Conservation (phyloP, 2,329 filamentous ascomycete species). For the Fusarium dlaminii region DNA sequence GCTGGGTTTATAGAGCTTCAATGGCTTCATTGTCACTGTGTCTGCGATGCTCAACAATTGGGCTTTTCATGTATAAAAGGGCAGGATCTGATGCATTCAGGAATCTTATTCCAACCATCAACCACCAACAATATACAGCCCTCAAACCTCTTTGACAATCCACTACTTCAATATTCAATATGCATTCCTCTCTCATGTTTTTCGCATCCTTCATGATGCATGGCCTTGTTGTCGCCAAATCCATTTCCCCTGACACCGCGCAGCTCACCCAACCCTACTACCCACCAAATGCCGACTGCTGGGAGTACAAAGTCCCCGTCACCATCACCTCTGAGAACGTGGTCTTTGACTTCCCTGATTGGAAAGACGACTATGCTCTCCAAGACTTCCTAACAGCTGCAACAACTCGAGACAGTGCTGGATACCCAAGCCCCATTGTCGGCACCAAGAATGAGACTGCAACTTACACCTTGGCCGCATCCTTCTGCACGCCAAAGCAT, state of each 20-base stretch:
- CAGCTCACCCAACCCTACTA: neutral
- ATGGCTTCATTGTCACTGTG: too few species aligned
- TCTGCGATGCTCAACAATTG: neutral
- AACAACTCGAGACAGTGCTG: neutral
- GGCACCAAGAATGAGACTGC: neutral
- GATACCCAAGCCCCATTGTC: neutral
- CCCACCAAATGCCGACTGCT: neutral
- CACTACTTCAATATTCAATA: neutral
- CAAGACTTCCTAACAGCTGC: neutral
- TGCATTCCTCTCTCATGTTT: neutral
- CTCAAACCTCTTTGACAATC: neutral
- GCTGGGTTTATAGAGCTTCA: too few species aligned
- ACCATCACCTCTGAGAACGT: neutral
- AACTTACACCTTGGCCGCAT: neutral
- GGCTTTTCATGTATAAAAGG: neutral
- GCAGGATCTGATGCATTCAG: neutral
- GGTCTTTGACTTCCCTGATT: neutral
- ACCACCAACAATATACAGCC: too few species aligned
- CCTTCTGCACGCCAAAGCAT: neutral
- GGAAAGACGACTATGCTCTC: neutral
- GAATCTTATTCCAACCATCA: too few species aligned
- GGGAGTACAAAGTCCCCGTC: neutral
- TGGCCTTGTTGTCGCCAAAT: neutral
- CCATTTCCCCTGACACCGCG: neutral
- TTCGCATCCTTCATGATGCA: neutral